Percentiles rank a stretch among this genome's conserved stretches.
Conservation (phyloP, 371 early-diverging fungal genomes). For the Zychaea mexicana region DNA sequence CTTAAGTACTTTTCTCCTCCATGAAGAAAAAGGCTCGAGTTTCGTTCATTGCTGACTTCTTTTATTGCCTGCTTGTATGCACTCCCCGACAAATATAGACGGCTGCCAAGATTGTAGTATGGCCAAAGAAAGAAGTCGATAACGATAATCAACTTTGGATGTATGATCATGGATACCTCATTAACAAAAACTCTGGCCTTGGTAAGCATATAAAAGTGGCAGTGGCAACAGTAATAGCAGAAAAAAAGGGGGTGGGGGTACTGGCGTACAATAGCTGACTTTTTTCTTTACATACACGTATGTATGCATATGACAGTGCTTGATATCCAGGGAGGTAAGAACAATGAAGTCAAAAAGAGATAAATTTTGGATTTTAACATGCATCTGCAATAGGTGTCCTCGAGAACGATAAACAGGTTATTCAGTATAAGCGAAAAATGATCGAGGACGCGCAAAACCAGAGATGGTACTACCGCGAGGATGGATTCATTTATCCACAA, state of each 20-base stretch:
- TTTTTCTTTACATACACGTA: background rate
- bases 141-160: conserved; percentile 36
- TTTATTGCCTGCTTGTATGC: no score
- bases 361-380: background rate
- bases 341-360: background rate
- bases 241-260: conserved; percentile 10
- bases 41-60: no score
- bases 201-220: conserved; percentile 21
- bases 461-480: conserved; percentile 53
- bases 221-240: conserved; percentile 22
- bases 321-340: conserved; percentile 47
- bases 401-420: conserved; percentile 45
- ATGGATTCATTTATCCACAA: conserved; percentile 52
- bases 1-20: no score
- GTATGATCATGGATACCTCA: conserved; percentile 31
- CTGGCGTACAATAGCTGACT: conserved; percentile 22
- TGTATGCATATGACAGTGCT: conserved; percentile 24
- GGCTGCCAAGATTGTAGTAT: conserved; percentile 42
- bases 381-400: conserved; percentile 22
- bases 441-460: conserved; percentile 50
- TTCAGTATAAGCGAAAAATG: conserved; percentile 52
- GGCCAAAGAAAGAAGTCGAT: conserved; percentile 37
- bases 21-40: no score
- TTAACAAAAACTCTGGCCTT: conserved; percentile 34
- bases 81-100: conserved; percentile 17